These are phyloP conservation scores for Phaseolus lunatus DNA, from an alignment of 306 rosid species.

Conservation along the genomic window DNA sequence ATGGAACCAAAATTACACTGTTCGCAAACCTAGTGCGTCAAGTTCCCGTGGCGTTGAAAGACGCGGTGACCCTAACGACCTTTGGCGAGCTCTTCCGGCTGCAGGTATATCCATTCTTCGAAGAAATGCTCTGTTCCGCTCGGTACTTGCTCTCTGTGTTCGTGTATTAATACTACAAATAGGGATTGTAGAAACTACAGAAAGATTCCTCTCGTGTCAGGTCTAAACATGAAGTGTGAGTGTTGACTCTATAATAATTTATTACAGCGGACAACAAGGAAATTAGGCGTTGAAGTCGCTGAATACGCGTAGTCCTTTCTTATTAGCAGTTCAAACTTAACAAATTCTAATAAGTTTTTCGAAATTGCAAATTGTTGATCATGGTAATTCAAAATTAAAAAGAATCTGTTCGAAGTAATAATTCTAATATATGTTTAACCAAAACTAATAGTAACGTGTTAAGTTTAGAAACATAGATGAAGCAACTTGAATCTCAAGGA, in stretches of 20 bases:
- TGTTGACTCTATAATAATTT: neutral
- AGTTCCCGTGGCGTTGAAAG: constrained; percentile 39
- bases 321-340: neutral
- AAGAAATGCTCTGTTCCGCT: neutral
- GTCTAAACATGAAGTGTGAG: neutral
- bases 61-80: constrained; percentile 16
- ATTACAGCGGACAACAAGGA: neutral
- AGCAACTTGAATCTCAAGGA: too few relatives aligned
- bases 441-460: neutral
- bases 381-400: too few relatives aligned
- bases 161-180: neutral
- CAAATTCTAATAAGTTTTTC: neutral
- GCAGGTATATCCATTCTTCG: neutral
- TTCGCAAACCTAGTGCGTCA: neutral
- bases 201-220: neutral
- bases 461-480: neutral
- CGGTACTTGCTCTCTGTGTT: neutral
- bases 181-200: neutral
- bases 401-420: neutral
- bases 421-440: too few relatives aligned
- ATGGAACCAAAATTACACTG: constrained; percentile 39
- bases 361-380: neutral
- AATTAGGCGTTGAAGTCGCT: neutral
- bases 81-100: constrained; percentile 12
- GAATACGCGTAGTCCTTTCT: neutral